phyloP scores from a whole-genome alignment of 1,284 basidiomycete genomes.

The Sutorius eximius region DNA sequence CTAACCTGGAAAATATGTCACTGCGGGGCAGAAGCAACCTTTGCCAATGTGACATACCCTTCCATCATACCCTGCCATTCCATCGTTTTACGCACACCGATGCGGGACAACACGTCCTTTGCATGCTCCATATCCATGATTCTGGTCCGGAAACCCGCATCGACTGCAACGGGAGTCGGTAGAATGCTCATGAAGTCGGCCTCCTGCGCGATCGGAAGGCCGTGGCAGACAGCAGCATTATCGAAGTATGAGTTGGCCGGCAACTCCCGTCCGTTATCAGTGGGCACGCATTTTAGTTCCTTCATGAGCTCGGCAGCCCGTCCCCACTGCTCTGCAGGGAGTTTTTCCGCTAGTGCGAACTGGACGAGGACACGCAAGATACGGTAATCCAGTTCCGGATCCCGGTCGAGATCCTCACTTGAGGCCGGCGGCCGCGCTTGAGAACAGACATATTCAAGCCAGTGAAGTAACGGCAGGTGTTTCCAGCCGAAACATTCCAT shows the following conservation, averaged over 20 bases:
- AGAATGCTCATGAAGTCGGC: constrained; percentile 1
- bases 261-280: constrained; percentile 32
- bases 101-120: not conserved
- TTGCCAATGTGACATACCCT: constrained; percentile 4
- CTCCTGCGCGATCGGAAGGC: constrained; percentile 18
- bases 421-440: too few relatives aligned
- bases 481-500: constrained; percentile 76
- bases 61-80: constrained; percentile 12
- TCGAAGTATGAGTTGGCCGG: constrained; percentile 27
- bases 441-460: constrained; percentile 10
- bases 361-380: constrained; percentile 67
- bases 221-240: constrained; percentile 19
- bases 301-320: constrained; percentile 59
- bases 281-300: constrained; percentile 79
- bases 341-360: constrained; percentile 74
- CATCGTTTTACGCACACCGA: constrained; percentile 8
- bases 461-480: constrained; percentile 58
- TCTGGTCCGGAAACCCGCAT: not conserved
- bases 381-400: constrained; percentile 34
- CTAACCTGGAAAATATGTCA: constrained; percentile 12
- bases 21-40: not conserved
- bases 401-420: constrained; percentile 48
- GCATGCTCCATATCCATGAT: not conserved
- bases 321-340: constrained; percentile 62
- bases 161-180: not conserved